phyloP scores from a whole-genome alignment of 495 filamentous ascomycete species.

The Margaritispora aquatica region DNA sequence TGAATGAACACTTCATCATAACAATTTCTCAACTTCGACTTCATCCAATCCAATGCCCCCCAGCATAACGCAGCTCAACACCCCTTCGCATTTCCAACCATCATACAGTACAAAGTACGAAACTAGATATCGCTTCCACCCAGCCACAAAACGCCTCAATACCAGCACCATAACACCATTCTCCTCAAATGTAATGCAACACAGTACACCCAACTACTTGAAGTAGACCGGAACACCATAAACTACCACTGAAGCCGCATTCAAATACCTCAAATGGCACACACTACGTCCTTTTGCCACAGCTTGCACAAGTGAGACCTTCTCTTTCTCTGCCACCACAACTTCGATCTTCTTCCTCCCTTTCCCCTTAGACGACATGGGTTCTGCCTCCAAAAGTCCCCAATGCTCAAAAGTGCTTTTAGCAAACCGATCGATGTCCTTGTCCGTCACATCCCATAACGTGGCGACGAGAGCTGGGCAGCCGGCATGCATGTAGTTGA shows the following conservation, averaged over 20 bases:
- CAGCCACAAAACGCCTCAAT: background rate
- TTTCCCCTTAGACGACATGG: slow-evolving; percentile 25
- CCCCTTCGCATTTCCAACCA: no score
- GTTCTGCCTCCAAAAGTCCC: slow-evolving; percentile 55
- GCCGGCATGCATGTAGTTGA: slow-evolving; percentile 85
- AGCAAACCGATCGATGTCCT: slow-evolving; percentile 90
- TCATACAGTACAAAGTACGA: no score
- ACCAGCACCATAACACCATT: background rate
- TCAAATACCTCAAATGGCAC: slow-evolving; percentile 84
- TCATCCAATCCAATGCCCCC: background rate
- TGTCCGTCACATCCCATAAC: slow-evolving; percentile 96
- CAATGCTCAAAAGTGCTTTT: slow-evolving; percentile 70
- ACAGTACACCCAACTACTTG: slow-evolving; percentile 25
- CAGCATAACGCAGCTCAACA: no score
- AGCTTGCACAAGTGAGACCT: slow-evolving; percentile 62
- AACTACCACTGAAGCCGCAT: slow-evolving; percentile 85
- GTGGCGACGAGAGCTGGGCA: slow-evolving; percentile 79
- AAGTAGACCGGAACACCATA: slow-evolving; percentile 94
- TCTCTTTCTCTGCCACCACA: background rate
- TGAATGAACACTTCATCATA: no score
- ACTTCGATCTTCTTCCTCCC: slow-evolving; percentile 13
- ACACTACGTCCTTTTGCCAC: slow-evolving; percentile 63
- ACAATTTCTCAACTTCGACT: no score
- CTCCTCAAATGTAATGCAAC: no score
- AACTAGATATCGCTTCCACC: background rate